Base-by-base conservation (phyloP, 2,329 filamentous ascomycete genomes). In the Fusarium ambrosium region DNA sequence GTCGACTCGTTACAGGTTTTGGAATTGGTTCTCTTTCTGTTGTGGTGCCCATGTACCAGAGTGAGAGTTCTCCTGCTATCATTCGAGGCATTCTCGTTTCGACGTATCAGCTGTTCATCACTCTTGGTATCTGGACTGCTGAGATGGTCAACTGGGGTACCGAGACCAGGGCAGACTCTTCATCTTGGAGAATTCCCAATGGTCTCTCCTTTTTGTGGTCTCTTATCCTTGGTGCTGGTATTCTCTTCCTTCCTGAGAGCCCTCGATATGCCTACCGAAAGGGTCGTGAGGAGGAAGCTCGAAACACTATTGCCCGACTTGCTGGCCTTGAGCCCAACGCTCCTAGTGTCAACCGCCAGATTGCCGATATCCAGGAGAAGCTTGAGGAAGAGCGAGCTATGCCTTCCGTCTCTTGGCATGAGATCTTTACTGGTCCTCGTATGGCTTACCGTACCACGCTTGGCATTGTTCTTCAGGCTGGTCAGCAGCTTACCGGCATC, bases 91-190 rank as follows among this genome's bases (percentile, higher is more conserved):
- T 90, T 8, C 85, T 93, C 43, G 88, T 93, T 32, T 87, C 88
- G 1, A 89, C 87, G 62, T 93, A 93, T 81, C 92, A 93, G 84
- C 87, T 93, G 4, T 89, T 92, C 80, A 91, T 93, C 79, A 93
- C 92, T 0, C 84, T 93, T 32, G 92, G 92, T 58, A 93, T 94
- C 80, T 91, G 87, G 85, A 84, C 83, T 27, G 85, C 87, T 41
- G 88, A 89, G 77, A 86, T 89, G 81, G 85, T 89, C 81, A 92
- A 93, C 80, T 92, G 85, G 78, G 90, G 90, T 8, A 93, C 91
- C 8, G 84, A 89, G 56, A 27, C 73, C 4, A 84, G 84, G 60
- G 20, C 60, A 1, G 84, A 82, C 73, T 86, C 87, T 24, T 85
- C 86, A 4, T 86, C 90, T 14, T 94, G 92, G 91, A 86, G 91